phyloP scores from a whole-genome alignment of 805 yeast genomes.

The Ogataea dorogensis region DNA sequence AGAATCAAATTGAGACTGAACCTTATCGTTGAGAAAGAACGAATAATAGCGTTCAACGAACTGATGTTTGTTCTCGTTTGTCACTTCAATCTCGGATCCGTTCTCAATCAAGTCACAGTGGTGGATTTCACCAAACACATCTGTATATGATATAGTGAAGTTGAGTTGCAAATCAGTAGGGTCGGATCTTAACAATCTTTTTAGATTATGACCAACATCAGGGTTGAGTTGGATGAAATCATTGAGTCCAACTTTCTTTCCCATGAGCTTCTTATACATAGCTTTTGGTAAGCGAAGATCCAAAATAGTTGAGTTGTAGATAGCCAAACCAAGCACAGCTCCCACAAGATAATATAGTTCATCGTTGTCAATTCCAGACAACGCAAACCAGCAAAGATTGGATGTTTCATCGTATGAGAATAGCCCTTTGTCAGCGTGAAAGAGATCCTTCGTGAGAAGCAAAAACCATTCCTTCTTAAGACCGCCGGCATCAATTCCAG shows the following conservation, averaged over 20 bases:
- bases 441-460: constrained; percentile 65
- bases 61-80: constrained; percentile 50
- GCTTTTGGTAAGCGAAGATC: constrained; percentile 77
- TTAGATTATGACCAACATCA: constrained; percentile 52
- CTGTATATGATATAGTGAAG: constrained; percentile 62
- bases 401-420: constrained; percentile 69
- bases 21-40: constrained; percentile 57
- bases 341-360: constrained; percentile 79
- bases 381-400: constrained; percentile 71
- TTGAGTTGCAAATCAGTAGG: constrained; percentile 50
- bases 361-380: constrained; percentile 41
- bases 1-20: constrained; percentile 50
- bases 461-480: constrained; percentile 91
- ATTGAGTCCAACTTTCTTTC: constrained; percentile 49
- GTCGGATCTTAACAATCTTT: constrained; percentile 43
- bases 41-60: constrained; percentile 65
- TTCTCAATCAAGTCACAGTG: constrained; percentile 52
- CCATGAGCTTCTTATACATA: constrained; percentile 70
- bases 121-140: constrained; percentile 42
- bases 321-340: constrained; percentile 82
- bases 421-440: constrained; percentile 66
- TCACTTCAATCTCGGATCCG: constrained; percentile 59
- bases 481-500: constrained; percentile 96
- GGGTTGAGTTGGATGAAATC: constrained; percentile 76
- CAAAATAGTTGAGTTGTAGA: constrained; percentile 83